Conservation (phyloP, 2,329 filamentous ascomycete genomes). For the Trichophyton simii region DNA sequence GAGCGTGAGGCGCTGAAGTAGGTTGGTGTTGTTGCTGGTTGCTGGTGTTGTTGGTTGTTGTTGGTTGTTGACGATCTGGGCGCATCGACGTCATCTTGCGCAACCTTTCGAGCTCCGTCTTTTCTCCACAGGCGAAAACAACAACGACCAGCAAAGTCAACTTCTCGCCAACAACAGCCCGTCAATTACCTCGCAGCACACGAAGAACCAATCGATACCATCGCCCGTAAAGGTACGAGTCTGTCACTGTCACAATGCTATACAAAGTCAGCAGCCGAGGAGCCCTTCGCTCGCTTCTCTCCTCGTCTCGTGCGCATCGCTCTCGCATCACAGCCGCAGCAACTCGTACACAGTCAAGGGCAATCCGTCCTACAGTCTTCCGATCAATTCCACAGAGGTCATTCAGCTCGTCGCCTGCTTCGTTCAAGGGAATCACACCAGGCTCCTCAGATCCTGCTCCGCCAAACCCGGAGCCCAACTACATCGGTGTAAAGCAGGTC, state of each 20-base stretch:
- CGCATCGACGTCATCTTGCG: not conserved
- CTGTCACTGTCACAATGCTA: slow-evolving; percentile 25
- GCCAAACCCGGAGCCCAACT: slow-evolving; percentile 27
- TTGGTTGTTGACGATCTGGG: not conserved
- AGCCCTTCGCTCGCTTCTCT: slow-evolving; percentile 26
- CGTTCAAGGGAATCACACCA: slow-evolving; percentile 46
- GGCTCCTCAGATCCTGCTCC: slow-evolving; percentile 42
- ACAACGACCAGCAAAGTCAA: not conserved
- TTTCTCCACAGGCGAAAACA: not conserved
- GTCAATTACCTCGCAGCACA: not conserved
- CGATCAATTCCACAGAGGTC: slow-evolving; percentile 11
- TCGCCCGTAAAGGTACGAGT: not conserved
- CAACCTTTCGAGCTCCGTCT: not conserved
- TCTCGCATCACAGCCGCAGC: slow-evolving; percentile 9
- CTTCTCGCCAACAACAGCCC: not conserved
- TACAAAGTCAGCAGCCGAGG: slow-evolving; percentile 28
- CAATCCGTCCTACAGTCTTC: not conserved
- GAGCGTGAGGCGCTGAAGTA: not conserved
- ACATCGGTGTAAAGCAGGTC: slow-evolving; percentile 30
- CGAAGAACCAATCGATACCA: not conserved
- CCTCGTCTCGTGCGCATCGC: slow-evolving; percentile 12
- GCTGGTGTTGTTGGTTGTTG: not conserved
- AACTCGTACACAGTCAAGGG: slow-evolving; percentile 5
- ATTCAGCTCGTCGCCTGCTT: slow-evolving; percentile 27
- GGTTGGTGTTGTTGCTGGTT: no score